Conservation (phyloP, 495 filamentous ascomycete genomes). For the Aspergillus cristatus region DNA sequence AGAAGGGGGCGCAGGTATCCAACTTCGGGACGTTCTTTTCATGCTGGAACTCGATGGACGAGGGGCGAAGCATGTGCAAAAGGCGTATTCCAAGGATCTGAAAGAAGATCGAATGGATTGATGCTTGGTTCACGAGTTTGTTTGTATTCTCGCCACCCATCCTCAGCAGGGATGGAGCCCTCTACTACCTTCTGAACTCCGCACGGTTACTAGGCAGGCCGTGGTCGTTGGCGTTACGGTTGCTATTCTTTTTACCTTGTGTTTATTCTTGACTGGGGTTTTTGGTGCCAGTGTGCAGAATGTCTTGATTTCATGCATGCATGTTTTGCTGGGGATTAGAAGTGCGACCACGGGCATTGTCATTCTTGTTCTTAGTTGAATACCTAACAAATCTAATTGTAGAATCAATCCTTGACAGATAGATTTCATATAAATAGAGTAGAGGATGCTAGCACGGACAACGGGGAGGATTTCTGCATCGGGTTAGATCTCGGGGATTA, state of each 20-base stretch:
- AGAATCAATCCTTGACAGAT: no score
- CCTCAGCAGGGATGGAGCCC: no score
- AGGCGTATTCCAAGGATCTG: slow-evolving; percentile 35
- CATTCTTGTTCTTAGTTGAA: slow-evolving; percentile 2
- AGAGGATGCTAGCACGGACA: no score
- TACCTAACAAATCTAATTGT: neutral
- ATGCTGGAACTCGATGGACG: slow-evolving; percentile 43
- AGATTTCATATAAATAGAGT: no score
- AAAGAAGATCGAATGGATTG: slow-evolving; percentile 32
- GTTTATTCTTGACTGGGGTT: slow-evolving; percentile 5
- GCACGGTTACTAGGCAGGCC: slow-evolving; percentile 18
- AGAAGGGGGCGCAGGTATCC: slow-evolving; percentile 36
- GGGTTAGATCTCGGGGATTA: neutral
- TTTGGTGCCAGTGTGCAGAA: slow-evolving; percentile 2
- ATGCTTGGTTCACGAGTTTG: slow-evolving; percentile 10
- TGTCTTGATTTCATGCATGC: neutral
- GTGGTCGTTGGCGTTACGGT: slow-evolving; percentile 18
- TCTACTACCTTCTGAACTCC: slow-evolving; percentile 4
- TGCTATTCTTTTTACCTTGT: slow-evolving; percentile 5
- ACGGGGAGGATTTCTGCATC: neutral
- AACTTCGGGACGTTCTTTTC: slow-evolving; percentile 41
- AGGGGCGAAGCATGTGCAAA: slow-evolving; percentile 35
- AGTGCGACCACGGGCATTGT: no score
- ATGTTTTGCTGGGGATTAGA: slow-evolving; percentile 3
- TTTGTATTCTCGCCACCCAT: neutral